Percentiles rank a stretch among this genome's conserved stretches.
phyloP scores from a whole-genome alignment of 805 yeast species.

The Yamadazyma tumulicola region DNA sequence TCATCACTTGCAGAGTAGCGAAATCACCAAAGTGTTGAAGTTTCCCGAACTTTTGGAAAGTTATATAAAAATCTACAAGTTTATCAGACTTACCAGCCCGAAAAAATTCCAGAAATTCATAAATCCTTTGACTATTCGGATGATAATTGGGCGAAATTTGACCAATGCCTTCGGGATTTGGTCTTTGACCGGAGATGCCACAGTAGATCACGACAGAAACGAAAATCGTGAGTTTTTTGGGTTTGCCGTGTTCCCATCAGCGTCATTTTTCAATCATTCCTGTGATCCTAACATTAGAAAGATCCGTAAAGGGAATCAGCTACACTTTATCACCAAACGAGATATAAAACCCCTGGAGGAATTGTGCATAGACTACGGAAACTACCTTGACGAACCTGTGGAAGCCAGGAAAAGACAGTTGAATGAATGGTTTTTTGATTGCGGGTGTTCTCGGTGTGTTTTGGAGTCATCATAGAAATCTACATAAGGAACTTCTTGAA shows the following conservation, averaged over 20 bases:
- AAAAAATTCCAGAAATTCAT: constrained; percentile 29
- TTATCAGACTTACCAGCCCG: constrained; percentile 40
- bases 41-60: constrained; percentile 49
- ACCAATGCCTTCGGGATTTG: constrained; percentile 72
- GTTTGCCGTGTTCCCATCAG: constrained; percentile 56
- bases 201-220: constrained; percentile 12
- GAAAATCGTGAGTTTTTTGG: constrained; percentile 57
- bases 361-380: constrained; percentile 61
- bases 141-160: constrained; percentile 54
- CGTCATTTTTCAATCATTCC: constrained; percentile 67
- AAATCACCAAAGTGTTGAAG: constrained; percentile 38
- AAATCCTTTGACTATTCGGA: constrained; percentile 38
- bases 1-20: constrained; percentile 49
- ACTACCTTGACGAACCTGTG: constrained; percentile 38
- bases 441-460: constrained; percentile 49
- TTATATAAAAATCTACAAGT: constrained; percentile 46
- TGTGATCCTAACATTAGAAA: constrained; percentile 56
- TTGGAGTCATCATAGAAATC: constrained; percentile 14
- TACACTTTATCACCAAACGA: constrained; percentile 40
- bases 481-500: constrained; percentile 53
- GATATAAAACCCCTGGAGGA: constrained; percentile 46
- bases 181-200: constrained; percentile 32
- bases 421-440: constrained; percentile 57
- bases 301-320: constrained; percentile 32
- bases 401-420: constrained; percentile 40